A percentile compares a stretch with the other conserved stretches of the same genome.
phyloP scores from a whole-genome alignment of 768 basidiomycete genomes.

The Suillus fuscotomentosus region DNA sequence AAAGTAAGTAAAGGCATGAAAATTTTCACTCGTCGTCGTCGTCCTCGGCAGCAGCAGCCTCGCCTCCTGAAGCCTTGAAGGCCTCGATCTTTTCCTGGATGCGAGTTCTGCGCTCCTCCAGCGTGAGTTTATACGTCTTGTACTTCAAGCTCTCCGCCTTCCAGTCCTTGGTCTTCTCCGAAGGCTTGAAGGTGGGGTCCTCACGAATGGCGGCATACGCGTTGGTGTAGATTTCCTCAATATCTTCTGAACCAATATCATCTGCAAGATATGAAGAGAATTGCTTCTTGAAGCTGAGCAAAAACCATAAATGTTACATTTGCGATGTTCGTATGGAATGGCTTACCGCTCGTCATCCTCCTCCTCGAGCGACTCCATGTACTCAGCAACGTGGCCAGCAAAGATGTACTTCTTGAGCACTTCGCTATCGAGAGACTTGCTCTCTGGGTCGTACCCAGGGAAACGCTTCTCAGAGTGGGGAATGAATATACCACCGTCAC shows the following conservation, averaged over 20 bases:
- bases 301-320: constrained; percentile 8
- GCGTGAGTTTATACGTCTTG: constrained; percentile 65
- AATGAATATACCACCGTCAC: constrained; percentile 96
- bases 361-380: constrained; percentile 99
- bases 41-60: constrained; percentile 38
- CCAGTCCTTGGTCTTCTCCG: constrained; percentile 91
- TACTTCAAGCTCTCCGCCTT: constrained; percentile 78
- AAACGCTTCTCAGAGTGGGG: constrained; percentile 98
- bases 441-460: constrained; percentile 94
- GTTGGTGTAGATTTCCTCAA: constrained; percentile 92
- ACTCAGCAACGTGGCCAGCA: constrained; percentile 97
- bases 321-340: not conserved
- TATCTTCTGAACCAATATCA: constrained; percentile 93
- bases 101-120: constrained; percentile 72
- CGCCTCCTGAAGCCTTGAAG: constrained; percentile 70
- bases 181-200: constrained; percentile 86
- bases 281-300: constrained; percentile 89
- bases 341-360: constrained; percentile 94
- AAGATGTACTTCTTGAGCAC: constrained; percentile 96
- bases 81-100: constrained; percentile 89
- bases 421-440: constrained; percentile 91
- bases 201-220: constrained; percentile 96
- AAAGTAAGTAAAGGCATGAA: constrained; percentile 1
- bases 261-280: constrained; percentile 95
- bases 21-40: constrained; percentile 58